phyloP scores from a whole-genome alignment of 2,329 filamentous ascomycete species.

The Paraphaeosphaeria minitans region DNA sequence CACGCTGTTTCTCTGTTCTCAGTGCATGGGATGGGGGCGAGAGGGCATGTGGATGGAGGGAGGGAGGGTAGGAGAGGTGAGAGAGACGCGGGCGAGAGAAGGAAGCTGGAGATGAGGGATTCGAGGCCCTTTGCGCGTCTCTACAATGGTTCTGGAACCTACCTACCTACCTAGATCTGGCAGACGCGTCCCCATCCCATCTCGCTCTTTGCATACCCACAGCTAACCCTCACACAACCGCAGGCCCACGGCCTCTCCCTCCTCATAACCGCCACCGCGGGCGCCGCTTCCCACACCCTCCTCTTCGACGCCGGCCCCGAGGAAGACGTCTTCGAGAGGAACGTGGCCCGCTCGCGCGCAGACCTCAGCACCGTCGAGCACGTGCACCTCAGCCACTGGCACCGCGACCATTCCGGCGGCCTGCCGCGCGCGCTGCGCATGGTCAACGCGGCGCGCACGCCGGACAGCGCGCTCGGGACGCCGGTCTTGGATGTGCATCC shows the following conservation, averaged over 20 bases:
- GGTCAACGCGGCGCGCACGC: constrained; percentile 43
- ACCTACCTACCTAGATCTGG: too few relatives aligned
- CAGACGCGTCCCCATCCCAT: background rate
- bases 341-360: constrained; percentile 51
- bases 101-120: too few relatives aligned
- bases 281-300: constrained; percentile 51
- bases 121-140: too few relatives aligned
- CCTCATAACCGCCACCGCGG: constrained; percentile 56
- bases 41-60: too few relatives aligned
- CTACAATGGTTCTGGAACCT: too few relatives aligned
- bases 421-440: constrained; percentile 56
- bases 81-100: too few relatives aligned
- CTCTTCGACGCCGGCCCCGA: constrained; percentile 62
- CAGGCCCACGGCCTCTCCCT: constrained; percentile 59
- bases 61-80: too few relatives aligned
- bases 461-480: constrained; percentile 17
- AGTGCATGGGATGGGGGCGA: too few relatives aligned
- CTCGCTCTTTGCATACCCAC: background rate
- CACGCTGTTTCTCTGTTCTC: too few relatives aligned
- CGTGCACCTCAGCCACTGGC: constrained; percentile 60
- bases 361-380: constrained; percentile 53
- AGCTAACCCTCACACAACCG: too few relatives aligned
- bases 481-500: constrained; percentile 59
- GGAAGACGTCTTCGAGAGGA: constrained; percentile 57
- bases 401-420: constrained; percentile 62